A percentile compares a stretch with the other conserved stretches of the same genome.
Evolutionary conservation across 2,329 filamentous ascomycete species (phyloP).

Genomic region (Pseudophaeomoniella oleicola): DNA sequence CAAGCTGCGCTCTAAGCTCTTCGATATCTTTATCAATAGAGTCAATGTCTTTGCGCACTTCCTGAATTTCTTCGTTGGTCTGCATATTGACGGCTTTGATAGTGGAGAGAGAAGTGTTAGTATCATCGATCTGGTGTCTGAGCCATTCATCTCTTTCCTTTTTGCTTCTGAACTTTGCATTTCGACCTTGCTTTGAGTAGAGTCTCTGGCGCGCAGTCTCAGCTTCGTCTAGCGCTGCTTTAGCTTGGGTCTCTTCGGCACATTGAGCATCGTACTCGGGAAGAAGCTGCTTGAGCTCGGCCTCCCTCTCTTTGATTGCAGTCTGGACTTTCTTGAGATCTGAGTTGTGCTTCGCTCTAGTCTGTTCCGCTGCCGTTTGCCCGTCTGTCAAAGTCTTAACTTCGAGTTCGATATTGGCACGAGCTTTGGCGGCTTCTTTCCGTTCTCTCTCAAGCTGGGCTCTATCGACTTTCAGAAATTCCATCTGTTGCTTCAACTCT

Average conservation of each 20-base stretch:
- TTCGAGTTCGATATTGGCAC: constrained; percentile 76
- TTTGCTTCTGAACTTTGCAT: constrained; percentile 76
- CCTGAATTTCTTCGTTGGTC: constrained; percentile 65
- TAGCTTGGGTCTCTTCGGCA: constrained; percentile 55
- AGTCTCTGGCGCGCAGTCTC: constrained; percentile 64
- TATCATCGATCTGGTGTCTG: constrained; percentile 63
- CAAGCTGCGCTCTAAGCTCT: constrained; percentile 55
- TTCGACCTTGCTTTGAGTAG: constrained; percentile 83
- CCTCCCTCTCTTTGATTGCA: constrained; percentile 62
- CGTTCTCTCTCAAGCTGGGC: constrained; percentile 81
- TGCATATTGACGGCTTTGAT: constrained; percentile 77
- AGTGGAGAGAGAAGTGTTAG: constrained; percentile 59
- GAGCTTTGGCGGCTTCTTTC: constrained; percentile 61
- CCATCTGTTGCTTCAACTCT: constrained; percentile 65
- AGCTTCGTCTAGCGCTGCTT: constrained; percentile 58
- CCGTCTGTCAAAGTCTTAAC: constrained; percentile 72
- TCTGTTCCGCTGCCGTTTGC: constrained; percentile 61
- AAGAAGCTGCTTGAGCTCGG: constrained; percentile 57
- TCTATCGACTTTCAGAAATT: constrained; percentile 72
- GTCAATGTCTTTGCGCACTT: constrained; percentile 56
- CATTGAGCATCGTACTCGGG: constrained; percentile 65
- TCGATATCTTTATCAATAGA: constrained; percentile 59
- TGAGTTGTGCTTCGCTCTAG: constrained; percentile 53
- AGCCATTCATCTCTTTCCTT: constrained; percentile 76
- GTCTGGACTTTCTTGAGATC: constrained; percentile 58